A percentile compares a stretch with the other conserved stretches of the same genome.
phyloP scores from a whole-genome alignment of 129 eudicot genomes.

The Apium graveolens region DNA sequence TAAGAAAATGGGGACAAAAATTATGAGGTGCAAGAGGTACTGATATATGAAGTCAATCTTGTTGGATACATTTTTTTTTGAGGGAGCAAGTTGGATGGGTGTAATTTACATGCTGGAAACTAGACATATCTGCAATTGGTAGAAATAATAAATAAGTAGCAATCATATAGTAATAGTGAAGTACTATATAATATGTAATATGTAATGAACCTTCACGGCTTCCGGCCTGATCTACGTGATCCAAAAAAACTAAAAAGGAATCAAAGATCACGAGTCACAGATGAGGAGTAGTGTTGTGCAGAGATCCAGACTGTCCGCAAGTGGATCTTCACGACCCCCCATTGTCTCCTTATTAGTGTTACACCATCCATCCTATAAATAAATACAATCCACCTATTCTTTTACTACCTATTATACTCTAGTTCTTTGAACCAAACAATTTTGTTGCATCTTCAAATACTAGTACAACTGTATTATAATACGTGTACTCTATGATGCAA shows the following conservation, averaged over 20 bases:
- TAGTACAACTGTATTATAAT: neutral
- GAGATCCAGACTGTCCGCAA: constrained; percentile 3
- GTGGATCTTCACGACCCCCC: constrained; percentile 1
- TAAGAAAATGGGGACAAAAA: too few relatives aligned
- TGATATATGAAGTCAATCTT: neutral
- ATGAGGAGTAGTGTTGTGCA: neutral
- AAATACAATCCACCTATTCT: neutral
- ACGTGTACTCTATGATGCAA: neutral
- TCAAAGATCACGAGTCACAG: neutral
- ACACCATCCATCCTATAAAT: constrained; percentile 1
- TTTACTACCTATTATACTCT: too few relatives aligned
- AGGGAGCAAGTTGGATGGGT: too few relatives aligned
- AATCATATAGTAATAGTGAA: too few relatives aligned
- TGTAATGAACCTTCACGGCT: neutral
- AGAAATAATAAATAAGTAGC: too few relatives aligned
- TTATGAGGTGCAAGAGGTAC: neutral
- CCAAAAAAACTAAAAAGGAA: neutral
- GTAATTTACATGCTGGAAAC: too few relatives aligned
- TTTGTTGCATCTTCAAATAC: neutral
- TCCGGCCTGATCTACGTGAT: neutral
- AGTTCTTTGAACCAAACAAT: neutral
- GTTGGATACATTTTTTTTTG: neutral
- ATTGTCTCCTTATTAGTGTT: neutral
- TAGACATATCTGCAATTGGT: too few relatives aligned
- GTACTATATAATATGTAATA: too few relatives aligned